Base-by-base conservation (phyloP, 2,329 filamentous ascomycete genomes). In the Apiospora pterosperma region DNA sequence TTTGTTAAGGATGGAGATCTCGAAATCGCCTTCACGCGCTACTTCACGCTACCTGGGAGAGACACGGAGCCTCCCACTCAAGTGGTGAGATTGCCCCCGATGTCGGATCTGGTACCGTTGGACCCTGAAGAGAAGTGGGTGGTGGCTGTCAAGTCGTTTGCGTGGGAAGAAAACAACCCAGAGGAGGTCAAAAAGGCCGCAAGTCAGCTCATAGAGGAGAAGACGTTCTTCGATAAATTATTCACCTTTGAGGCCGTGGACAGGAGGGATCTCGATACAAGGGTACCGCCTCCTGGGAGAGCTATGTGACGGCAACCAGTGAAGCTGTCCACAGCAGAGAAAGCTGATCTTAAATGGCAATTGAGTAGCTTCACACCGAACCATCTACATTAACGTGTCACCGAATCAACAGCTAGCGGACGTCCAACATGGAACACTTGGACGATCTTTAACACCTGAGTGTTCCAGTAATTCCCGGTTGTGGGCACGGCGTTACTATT, bases 191-290 rank as follows among this genome's bases (percentile, higher is more conserved):
- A 82, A 55, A 82, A 85, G 68, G 85, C 80, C 0, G 81, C 83
- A 44, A 83, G 84, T n/a, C 79, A 82, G 67, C 75, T 90, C 5
- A 67, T 82, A 21, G 77, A 74, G 1, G 69, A 86, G 68, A 82
- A 81, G 71, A 82, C 86, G 61, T 93, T 97, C 75, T 93, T 98
- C 48, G 88, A 90, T 64, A 90, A 85, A 41, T 82, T 96, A 4
- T 97, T 98, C 72, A 92, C 97, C 75, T 97, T 98, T 79, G 83
- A 88, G 71, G 82, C 86, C 61, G 88, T 97, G 88, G 78, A 92
- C 31, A 67, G 75, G 8, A 69, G 69, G 21, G 68, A 72, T 14
- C 72, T 76, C 39, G 75, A 76, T 59, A 74, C 74, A 34, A n/a
- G 48, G 28, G 48, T 55, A n/a, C 48, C 48, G 28, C 48, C 48